phyloP scores from a whole-genome alignment of 2,329 filamentous ascomycete genomes.

The Xylaria sp. region DNA sequence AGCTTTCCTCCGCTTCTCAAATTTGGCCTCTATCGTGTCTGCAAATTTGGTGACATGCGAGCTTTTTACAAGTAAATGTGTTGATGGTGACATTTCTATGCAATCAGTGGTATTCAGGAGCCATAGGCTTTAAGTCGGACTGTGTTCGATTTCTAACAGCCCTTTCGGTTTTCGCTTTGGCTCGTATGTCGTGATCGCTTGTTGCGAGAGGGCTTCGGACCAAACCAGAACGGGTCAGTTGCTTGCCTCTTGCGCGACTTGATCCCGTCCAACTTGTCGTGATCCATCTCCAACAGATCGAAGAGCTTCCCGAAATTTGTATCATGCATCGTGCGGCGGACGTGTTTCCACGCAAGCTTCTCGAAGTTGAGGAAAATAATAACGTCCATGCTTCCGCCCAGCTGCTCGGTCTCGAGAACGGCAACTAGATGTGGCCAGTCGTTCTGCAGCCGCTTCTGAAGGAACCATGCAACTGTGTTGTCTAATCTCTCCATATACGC shows the following conservation, averaged over 20 bases:
- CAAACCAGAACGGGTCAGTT: not conserved
- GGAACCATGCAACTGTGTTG: slow-evolving; percentile 19
- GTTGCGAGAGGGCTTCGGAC: not conserved
- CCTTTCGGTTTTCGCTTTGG: too few species aligned
- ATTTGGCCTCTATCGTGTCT: not conserved
- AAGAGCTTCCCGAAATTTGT: slow-evolving; percentile 13
- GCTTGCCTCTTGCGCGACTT: not conserved
- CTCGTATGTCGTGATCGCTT: not conserved
- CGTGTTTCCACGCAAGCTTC: slow-evolving; percentile 16
- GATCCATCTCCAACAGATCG: slow-evolving; percentile 5
- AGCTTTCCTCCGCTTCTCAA: not conserved
- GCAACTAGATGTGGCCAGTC: slow-evolving; percentile 20
- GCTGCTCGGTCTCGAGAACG: slow-evolving; percentile 4
- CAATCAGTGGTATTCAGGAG: too few species aligned
- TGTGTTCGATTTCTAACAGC: too few species aligned
- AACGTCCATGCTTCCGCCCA: slow-evolving; percentile 7
- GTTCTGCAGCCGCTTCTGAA: slow-evolving; percentile 25
- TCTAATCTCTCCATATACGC: slow-evolving; percentile 25
- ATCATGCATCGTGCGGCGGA: slow-evolving; percentile 14
- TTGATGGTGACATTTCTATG: not conserved
- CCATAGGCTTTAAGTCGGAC: too few species aligned
- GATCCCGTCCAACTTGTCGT: not conserved
- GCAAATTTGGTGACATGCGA: not conserved
- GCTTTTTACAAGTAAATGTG: not conserved
- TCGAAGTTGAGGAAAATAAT: slow-evolving; percentile 11